Conservation (phyloP, 2,329 filamentous ascomycete species). For the Aspergillus quadricinctus region DNA sequence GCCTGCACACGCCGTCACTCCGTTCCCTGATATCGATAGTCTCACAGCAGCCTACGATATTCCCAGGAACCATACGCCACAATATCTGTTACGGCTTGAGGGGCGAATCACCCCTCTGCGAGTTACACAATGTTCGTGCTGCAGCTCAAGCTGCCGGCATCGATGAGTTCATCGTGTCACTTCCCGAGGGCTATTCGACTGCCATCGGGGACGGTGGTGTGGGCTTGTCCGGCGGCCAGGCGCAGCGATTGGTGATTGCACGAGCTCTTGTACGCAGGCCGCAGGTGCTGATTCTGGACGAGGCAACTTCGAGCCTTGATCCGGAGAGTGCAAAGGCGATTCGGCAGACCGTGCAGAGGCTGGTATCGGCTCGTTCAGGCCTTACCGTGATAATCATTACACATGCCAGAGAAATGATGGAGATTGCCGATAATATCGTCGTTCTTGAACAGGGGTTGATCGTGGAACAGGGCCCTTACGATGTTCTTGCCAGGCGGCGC, state of each 20-base stretch:
- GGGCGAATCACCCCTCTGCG: constrained; percentile 49
- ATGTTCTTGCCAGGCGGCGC: constrained; percentile 48
- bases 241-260: constrained; percentile 76
- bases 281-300: constrained; percentile 73
- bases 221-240: constrained; percentile 72
- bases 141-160: constrained; percentile 58
- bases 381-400: constrained; percentile 78
- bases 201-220: constrained; percentile 72
- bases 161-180: constrained; percentile 68
- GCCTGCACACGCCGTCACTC: constrained; percentile 56
- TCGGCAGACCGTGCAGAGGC: constrained; percentile 54
- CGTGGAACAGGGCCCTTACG: constrained; percentile 66
- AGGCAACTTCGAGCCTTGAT: constrained; percentile 80
- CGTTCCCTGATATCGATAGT: constrained; percentile 60
- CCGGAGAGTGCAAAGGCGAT: constrained; percentile 62
- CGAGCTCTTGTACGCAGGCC: constrained; percentile 70
- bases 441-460: constrained; percentile 65
- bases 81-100: constrained; percentile 72
- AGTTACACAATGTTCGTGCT: constrained; percentile 46
- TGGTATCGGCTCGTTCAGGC: constrained; percentile 44
- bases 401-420: constrained; percentile 83
- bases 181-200: constrained; percentile 69
- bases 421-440: constrained; percentile 66
- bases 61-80: constrained; percentile 39
- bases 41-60: constrained; percentile 61